Percentiles rank a stretch among this genome's conserved stretches.
phyloP scores from a whole-genome alignment of 2,329 filamentous ascomycete genomes.

The Penicillium sp. region DNA sequence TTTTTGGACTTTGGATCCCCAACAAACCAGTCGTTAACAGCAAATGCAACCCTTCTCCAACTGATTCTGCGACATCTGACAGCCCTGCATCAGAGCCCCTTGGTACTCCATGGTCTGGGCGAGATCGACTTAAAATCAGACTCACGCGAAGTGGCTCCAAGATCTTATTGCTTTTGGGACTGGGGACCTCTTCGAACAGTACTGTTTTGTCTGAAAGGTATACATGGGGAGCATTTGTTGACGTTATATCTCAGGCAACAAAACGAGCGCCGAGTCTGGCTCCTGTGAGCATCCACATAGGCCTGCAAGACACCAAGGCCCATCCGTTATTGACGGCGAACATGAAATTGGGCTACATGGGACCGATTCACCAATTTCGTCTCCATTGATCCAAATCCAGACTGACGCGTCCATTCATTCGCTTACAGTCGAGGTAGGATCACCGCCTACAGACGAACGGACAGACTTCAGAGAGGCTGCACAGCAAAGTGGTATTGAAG shows the following conservation, averaged over 20 bases:
- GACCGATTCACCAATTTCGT: conserved; percentile 5
- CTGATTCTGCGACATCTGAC: conserved; percentile 24
- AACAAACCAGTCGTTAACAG: conserved; percentile 16
- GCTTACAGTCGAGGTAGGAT: background rate
- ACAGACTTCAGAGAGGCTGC: background rate
- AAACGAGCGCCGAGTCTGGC: conserved; percentile 10
- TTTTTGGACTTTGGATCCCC: conserved; percentile 22
- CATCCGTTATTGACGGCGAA: background rate
- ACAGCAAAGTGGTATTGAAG: conserved; percentile 3
- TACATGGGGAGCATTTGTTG: background rate
- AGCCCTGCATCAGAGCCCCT: conserved; percentile 17
- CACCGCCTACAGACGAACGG: no score
- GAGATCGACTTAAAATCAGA: conserved; percentile 26
- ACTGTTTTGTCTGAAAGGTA: background rate
- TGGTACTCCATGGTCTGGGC: conserved; percentile 11
- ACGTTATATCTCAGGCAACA: conserved; percentile 11
- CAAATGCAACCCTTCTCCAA: conserved; percentile 12
- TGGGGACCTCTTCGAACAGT: conserved; percentile 28
- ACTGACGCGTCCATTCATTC: background rate
- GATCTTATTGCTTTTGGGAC: conserved; percentile 33
- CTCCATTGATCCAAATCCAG: conserved; percentile 3
- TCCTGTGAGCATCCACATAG: conserved; percentile 8
- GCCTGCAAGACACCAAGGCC: conserved; percentile 1
- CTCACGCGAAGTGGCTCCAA: conserved; percentile 36
- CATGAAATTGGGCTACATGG: no score